A percentile compares a stretch with the other conserved stretches of the same genome.
These are phyloP conservation scores for Gynostemma pentaphyllum DNA, from an alignment of 306 rosid genomes.

Conservation along the genomic window DNA sequence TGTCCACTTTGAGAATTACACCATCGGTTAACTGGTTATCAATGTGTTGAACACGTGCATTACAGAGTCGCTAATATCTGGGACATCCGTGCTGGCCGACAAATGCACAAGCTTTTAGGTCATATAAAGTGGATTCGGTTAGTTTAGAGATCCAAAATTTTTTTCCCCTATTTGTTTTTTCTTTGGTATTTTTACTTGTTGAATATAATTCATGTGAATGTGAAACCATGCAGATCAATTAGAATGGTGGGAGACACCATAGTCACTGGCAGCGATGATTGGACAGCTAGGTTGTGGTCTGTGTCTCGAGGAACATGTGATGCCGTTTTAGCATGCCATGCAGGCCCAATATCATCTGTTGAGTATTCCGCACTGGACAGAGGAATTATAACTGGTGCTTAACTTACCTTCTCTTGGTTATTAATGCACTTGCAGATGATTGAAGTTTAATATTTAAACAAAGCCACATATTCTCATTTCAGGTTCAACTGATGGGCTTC, in stretches of 20 bases:
- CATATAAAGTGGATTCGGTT: constrained; percentile 94
- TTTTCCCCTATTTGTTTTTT: neutral
- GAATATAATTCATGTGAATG: neutral
- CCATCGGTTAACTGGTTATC: constrained; percentile 12
- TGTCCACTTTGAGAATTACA: neutral
- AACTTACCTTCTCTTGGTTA: neutral
- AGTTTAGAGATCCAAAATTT: constrained; percentile 11
- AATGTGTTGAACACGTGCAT: constrained; percentile 19
- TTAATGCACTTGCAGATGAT: neutral
- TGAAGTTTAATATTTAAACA: neutral
- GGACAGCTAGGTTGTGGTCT: constrained; percentile 98
- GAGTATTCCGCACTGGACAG: constrained; percentile 84
- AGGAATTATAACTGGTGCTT: constrained; percentile 79
- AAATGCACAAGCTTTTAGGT: constrained; percentile 93
- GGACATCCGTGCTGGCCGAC: constrained; percentile 90
- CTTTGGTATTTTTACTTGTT: constrained; percentile 5
- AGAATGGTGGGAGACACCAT: constrained; percentile 94
- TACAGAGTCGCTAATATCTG: constrained; percentile 77
- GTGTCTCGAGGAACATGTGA: constrained; percentile 91
- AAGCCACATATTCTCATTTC: constrained; percentile 14
- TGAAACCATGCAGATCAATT: constrained; percentile 58
- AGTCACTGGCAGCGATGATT: constrained; percentile 95
- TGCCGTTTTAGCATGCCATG: constrained; percentile 98
- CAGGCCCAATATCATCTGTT: constrained; percentile 82
- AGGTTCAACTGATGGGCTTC: constrained; percentile 94